These are phyloP conservation scores for Hypoxylon intermedium DNA, from an alignment of 495 filamentous ascomycete genomes.

Conservation along the genomic window DNA sequence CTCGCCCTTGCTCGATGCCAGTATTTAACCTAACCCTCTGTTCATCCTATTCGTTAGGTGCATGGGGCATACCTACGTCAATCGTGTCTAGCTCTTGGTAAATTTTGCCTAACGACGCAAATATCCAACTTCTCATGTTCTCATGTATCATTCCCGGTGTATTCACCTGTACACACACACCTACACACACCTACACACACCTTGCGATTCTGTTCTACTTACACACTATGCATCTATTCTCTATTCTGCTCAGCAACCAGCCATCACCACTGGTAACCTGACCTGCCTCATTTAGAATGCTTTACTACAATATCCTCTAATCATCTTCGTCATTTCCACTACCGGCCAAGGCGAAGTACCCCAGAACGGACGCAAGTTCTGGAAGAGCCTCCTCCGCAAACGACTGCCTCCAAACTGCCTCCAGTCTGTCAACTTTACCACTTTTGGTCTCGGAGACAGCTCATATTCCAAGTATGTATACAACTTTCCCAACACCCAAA, in stretches of 20 bases:
- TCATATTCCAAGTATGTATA: constrained; percentile 80
- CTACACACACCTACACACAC: too few species aligned
- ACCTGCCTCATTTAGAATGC: constrained; percentile 46
- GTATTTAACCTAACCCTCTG: too few species aligned
- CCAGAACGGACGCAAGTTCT: constrained; percentile 77
- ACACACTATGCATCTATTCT: background rate
- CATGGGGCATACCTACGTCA: constrained; percentile 22
- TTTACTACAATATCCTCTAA: constrained; percentile 62
- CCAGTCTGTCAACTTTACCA: constrained; percentile 70
- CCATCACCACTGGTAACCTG: constrained; percentile 16
- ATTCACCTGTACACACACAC: too few species aligned
- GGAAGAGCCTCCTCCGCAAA: constrained; percentile 81
- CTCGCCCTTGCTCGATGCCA: too few species aligned
- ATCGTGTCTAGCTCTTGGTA: constrained; percentile 8
- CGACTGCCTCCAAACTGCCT: constrained; percentile 77
- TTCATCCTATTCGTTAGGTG: constrained; percentile 1
- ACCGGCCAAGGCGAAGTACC: constrained; percentile 96
- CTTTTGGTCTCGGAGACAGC: constrained; percentile 92
- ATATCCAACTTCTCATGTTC: constrained; percentile 1
- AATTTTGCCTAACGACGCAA: constrained; percentile 12
- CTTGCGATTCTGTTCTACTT: background rate
- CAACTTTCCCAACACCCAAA: constrained; percentile 6
- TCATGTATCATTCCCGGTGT: too few species aligned
- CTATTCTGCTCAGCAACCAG: constrained; percentile 7
- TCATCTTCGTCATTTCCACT: constrained; percentile 84